These are phyloP conservation scores for Rubroboletus pulcherrimus DNA, from an alignment of 768 basidiomycete genomes.

Conservation along the genomic window DNA sequence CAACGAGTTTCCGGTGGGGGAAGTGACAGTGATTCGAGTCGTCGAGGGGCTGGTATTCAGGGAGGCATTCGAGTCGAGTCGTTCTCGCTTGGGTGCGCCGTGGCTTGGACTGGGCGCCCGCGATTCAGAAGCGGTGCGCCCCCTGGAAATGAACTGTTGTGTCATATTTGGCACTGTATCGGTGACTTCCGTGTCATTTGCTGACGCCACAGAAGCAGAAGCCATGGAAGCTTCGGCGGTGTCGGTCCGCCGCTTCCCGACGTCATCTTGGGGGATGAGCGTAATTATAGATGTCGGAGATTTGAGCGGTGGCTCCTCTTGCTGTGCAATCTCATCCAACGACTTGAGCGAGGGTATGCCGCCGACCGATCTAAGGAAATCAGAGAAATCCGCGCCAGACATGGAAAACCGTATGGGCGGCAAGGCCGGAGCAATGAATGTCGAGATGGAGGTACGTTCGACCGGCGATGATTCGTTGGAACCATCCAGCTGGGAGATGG, in stretches of 20 bases:
- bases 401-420: constrained; percentile 92
- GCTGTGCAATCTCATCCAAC: constrained; percentile 43
- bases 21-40: constrained; percentile 44
- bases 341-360: constrained; percentile 46
- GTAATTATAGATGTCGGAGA: constrained; percentile 21
- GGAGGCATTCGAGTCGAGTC: constrained; percentile 26
- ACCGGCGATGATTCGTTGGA: constrained; percentile 62
- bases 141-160: constrained; percentile 14
- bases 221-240: not conserved
- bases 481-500: constrained; percentile 32
- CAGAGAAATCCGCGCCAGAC: constrained; percentile 77
- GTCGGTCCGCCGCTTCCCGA: not conserved
- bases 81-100: constrained; percentile 14
- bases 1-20: constrained; percentile 33
- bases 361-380: constrained; percentile 59
- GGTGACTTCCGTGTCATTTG: constrained; percentile 3
- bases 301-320: constrained; percentile 34
- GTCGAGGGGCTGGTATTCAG: constrained; percentile 13
- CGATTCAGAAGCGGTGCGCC: constrained; percentile 34
- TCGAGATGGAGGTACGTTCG: constrained; percentile 63
- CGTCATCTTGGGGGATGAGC: constrained; percentile 8
- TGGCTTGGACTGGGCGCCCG: constrained; percentile 12
- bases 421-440: constrained; percentile 82
- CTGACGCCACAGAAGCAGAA: not conserved
- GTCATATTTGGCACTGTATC: constrained; percentile 15